Evolutionary conservation across 805 yeast genomes (phyloP).

Genomic region (Suhomyces sp.): DNA sequence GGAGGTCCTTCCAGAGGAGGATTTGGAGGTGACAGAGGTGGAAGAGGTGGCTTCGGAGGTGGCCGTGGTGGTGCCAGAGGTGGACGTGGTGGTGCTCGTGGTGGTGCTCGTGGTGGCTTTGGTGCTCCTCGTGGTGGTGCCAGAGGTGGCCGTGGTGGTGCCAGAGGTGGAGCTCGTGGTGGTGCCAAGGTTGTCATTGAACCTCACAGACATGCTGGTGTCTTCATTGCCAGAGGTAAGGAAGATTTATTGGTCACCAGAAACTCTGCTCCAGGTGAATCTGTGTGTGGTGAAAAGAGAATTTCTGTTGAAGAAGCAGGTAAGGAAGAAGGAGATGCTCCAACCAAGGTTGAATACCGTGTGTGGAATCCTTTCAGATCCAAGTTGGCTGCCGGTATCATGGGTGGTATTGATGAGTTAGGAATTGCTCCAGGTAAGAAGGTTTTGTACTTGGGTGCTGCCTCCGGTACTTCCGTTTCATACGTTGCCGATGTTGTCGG

Average conservation of each 20-base stretch:
- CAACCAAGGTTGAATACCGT: constrained; percentile 97
- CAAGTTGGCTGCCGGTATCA: constrained; percentile 98
- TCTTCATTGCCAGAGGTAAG: constrained; percentile 98
- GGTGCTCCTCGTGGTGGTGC: constrained; percentile 46
- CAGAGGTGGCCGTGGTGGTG: constrained; percentile 67
- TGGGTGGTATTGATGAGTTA: constrained; percentile 98
- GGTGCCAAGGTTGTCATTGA: constrained; percentile 97
- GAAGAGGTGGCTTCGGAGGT: constrained; percentile 31
- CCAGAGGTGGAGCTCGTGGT: constrained; percentile 78
- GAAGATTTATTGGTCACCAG: constrained; percentile 97
- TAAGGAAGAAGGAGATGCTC: constrained; percentile 80
- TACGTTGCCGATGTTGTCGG: constrained; percentile 99
- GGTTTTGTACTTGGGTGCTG: constrained; percentile 97
- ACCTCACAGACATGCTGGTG: constrained; percentile 99
- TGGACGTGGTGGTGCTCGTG: constrained; percentile 29
- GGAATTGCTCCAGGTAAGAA: constrained; percentile 98
- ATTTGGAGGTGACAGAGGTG: constrained; percentile 55
- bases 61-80: constrained; percentile 50
- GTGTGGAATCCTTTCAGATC: constrained; percentile 99
- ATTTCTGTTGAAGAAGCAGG: constrained; percentile 91
- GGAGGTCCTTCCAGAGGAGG: constrained; percentile 47
- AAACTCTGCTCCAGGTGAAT: constrained; percentile 97
- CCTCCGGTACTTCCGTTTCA: constrained; percentile 98
- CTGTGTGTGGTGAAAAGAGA: constrained; percentile 98
- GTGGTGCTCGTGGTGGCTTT: constrained; percentile 37